These are phyloP conservation scores for Cyberlindnera bimundalis DNA, from an alignment of 805 yeast genomes.

Conservation along the genomic window DNA sequence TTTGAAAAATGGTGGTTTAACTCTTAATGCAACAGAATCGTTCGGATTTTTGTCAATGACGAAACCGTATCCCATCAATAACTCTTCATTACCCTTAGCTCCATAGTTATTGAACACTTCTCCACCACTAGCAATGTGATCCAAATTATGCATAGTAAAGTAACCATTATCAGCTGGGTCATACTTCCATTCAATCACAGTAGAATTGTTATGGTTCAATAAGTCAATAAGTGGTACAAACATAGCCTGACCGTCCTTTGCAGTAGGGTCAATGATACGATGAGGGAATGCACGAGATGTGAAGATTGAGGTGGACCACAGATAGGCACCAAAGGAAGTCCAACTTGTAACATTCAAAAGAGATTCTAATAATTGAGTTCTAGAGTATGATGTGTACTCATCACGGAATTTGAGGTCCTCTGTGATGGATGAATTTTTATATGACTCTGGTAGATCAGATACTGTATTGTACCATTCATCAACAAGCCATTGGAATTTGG, in stretches of 20 bases:
- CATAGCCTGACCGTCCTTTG: conserved; percentile 49
- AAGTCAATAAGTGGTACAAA: conserved; percentile 76
- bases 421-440: neutral
- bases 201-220: conserved; percentile 63
- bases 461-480: conserved; percentile 55
- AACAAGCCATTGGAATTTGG: conserved; percentile 43
- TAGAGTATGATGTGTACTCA: conserved; percentile 12
- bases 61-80: conserved; percentile 79
- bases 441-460: conserved; percentile 10
- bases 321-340: conserved; percentile 63
- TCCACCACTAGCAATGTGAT: conserved; percentile 22
- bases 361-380: conserved; percentile 20
- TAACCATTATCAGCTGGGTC: conserved; percentile 19
- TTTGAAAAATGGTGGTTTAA: conserved; percentile 40
- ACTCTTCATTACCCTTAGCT: conserved; percentile 84
- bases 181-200: conserved; percentile 65
- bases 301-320: conserved; percentile 73
- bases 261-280: conserved; percentile 33
- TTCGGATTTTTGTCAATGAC: conserved; percentile 48
- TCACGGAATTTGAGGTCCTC: conserved; percentile 22
- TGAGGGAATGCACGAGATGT: conserved; percentile 83
- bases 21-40: conserved; percentile 60
- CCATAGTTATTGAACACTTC: conserved; percentile 84
- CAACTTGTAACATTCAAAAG: conserved; percentile 37
- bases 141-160: conserved; percentile 22